Evolutionary conservation across 1,284 basidiomycete genomes (phyloP).

Genomic region (Neolentinus lepideus): DNA sequence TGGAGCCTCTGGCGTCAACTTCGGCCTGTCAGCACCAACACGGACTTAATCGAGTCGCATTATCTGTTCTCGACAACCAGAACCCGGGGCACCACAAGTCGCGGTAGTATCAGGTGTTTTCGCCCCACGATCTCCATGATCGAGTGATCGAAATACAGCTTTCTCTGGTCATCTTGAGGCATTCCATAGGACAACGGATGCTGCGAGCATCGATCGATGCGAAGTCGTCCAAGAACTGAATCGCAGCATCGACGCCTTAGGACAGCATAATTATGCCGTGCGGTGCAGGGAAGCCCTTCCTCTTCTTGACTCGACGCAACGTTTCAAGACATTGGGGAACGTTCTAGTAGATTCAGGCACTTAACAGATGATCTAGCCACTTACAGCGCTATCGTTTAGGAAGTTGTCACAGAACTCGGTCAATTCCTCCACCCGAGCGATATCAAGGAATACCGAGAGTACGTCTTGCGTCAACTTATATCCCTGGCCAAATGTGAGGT

Average conservation of each 20-base stretch:
- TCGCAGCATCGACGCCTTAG: neutral
- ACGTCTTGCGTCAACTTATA: neutral
- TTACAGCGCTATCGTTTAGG: neutral
- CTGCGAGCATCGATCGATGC: neutral
- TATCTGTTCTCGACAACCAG: neutral
- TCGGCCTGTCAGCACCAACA: neutral
- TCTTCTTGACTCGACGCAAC: neutral
- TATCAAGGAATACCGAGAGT: neutral
- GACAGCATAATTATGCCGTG: neutral
- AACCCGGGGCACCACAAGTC: neutral
- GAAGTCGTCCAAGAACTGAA: neutral
- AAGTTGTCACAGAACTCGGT: neutral
- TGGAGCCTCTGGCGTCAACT: neutral
- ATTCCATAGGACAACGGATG: neutral
- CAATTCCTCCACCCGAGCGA: neutral
- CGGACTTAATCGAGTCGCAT: neutral
- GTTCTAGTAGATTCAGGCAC: neutral
- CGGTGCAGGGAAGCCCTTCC: neutral
- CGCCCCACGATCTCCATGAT: neutral
- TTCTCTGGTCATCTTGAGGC: neutral
- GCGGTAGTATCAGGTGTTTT: neutral
- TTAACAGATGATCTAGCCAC: neutral
- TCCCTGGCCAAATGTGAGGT: neutral
- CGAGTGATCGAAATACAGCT: neutral
- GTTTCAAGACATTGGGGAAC: neutral